phyloP scores from a whole-genome alignment of 306 rosid species.

The Medicago lupulina region DNA sequence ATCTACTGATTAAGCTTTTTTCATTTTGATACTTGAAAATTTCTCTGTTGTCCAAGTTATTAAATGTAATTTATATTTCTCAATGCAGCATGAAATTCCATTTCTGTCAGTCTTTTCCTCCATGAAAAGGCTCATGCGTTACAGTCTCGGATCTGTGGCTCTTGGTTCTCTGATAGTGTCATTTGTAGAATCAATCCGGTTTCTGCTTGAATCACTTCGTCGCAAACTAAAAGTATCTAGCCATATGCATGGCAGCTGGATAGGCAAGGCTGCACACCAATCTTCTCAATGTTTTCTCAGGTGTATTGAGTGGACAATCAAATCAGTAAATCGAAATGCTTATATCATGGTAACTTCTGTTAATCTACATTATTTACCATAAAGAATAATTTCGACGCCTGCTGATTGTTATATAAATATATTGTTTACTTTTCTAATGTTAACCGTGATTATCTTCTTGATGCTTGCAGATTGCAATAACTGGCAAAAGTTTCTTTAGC shows the following conservation, averaged over 20 bases:
- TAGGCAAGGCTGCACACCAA: constrained; percentile 68
- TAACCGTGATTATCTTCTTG: constrained; percentile 33
- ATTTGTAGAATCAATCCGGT: constrained; percentile 88
- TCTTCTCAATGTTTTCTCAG: constrained; percentile 66
- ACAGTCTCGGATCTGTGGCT: constrained; percentile 90
- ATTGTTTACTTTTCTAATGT: not conserved
- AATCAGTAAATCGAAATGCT: constrained; percentile 93
- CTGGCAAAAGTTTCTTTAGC: constrained; percentile 85
- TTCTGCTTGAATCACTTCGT: constrained; percentile 88
- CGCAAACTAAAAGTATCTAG: constrained; percentile 74
- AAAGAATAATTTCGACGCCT: constrained; percentile 6
- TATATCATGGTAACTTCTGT: constrained; percentile 80
- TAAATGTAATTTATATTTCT: constrained; percentile 39
- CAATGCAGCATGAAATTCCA: constrained; percentile 86
- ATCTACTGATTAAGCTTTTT: constrained; percentile 1
- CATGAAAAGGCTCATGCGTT: constrained; percentile 79
- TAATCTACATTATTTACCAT: constrained; percentile 16
- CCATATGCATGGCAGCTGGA: constrained; percentile 60
- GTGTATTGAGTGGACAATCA: constrained; percentile 89
- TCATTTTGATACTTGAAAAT: not conserved
- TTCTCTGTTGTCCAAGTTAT: constrained; percentile 26
- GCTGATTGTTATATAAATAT: not conserved
- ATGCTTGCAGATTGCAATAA: constrained; percentile 81
- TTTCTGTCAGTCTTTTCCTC: constrained; percentile 94
- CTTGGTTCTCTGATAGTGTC: constrained; percentile 90